Percentiles rank a stretch among this genome's conserved stretches.
phyloP scores from a whole-genome alignment of 768 basidiomycete genomes.

The Chalciporus piperatus region DNA sequence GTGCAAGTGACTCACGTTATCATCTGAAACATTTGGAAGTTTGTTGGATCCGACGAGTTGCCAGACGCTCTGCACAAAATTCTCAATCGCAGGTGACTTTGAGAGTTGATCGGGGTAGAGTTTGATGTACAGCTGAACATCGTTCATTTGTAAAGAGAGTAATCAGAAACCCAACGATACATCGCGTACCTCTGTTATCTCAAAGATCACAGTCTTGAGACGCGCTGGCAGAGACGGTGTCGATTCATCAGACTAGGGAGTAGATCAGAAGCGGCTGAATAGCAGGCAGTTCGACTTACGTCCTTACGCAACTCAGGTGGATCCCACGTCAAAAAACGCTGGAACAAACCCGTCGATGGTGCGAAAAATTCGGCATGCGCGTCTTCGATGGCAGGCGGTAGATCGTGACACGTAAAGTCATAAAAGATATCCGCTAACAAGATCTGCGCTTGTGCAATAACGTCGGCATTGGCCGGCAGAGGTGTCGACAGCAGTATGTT shows the following conservation, averaged over 20 bases:
- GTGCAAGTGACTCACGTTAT: conserved; percentile 50
- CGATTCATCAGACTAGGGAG: conserved; percentile 67
- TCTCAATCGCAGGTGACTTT: conserved; percentile 58
- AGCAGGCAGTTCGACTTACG: conserved; percentile 35
- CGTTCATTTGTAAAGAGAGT: not conserved
- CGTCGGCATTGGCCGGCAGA: conserved; percentile 38
- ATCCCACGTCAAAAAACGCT: conserved; percentile 80
- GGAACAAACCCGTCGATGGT: conserved; percentile 65
- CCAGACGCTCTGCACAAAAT: conserved; percentile 91
- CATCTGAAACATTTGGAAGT: conserved; percentile 68
- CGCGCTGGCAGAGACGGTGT: conserved; percentile 85
- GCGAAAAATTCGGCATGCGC: conserved; percentile 80
- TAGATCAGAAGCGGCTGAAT: conserved; percentile 6
- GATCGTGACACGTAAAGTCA: conserved; percentile 92
- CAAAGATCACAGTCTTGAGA: conserved; percentile 86
- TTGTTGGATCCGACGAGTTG: conserved; percentile 67
- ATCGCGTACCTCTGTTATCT: conserved; percentile 74
- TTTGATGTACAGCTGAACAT: conserved; percentile 68
- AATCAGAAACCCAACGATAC: not conserved
- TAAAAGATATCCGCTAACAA: conserved; percentile 86
- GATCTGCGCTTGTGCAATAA: conserved; percentile 71
- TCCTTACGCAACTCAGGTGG: conserved; percentile 64
- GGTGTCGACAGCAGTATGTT: conserved; percentile 44
- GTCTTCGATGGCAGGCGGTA: conserved; percentile 94
- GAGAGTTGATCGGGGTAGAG: conserved; percentile 77